These are phyloP conservation scores for Quercus wislizeni DNA, from an alignment of 306 rosid species.

Conservation along the genomic window DNA sequence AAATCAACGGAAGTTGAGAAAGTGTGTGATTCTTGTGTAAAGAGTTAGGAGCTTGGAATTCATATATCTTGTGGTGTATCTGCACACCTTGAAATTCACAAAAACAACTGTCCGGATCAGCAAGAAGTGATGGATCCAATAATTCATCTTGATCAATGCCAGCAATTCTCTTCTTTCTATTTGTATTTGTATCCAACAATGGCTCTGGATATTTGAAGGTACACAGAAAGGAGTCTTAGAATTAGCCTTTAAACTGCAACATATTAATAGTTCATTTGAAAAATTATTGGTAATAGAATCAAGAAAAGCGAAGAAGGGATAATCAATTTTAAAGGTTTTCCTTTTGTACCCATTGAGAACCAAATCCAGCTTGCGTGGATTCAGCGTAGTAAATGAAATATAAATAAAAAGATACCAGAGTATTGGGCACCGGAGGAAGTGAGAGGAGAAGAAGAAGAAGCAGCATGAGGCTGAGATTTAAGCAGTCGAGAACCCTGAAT, in stretches of 20 bases:
- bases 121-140: constrained; percentile 64
- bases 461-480: constrained; percentile 25
- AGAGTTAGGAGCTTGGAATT: constrained; percentile 32
- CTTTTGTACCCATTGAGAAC: not conserved
- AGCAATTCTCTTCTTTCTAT: constrained; percentile 56
- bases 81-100: constrained; percentile 77
- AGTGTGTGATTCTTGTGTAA: constrained; percentile 34
- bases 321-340: not conserved
- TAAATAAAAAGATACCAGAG: constrained; percentile 35
- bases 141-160: constrained; percentile 87
- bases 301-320: not conserved
- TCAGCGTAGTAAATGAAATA: too few relatives aligned
- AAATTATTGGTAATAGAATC: not conserved
- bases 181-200: constrained; percentile 45
- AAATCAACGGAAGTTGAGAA: constrained; percentile 52
- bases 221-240: constrained; percentile 5
- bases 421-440: constrained; percentile 61
- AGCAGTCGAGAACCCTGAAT: constrained; percentile 12
- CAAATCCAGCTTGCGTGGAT: not conserved
- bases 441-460: constrained; percentile 57
- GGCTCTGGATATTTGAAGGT: constrained; percentile 40
- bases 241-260: constrained; percentile 11
- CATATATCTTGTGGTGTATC: constrained; percentile 78
- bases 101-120: constrained; percentile 84
- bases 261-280: not conserved